Conservation (phyloP, 805 yeast species). For the Debaryomyces maramus region DNA sequence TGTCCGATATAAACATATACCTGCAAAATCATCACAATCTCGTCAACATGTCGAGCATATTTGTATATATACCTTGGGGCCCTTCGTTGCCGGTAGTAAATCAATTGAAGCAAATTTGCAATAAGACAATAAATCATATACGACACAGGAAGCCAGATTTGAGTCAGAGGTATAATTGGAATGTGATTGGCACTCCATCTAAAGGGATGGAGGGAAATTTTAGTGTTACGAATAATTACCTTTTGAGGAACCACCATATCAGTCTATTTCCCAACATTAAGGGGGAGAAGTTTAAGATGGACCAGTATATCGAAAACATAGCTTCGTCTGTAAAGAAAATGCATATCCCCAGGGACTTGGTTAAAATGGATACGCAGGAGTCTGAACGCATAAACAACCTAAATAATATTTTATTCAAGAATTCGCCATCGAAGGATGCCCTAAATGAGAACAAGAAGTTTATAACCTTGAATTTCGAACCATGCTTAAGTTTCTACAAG, state of each 20-base stretch:
- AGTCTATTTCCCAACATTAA: constrained; percentile 12
- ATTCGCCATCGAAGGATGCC: not conserved
- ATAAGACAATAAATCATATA: constrained; percentile 8
- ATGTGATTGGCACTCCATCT: constrained; percentile 7
- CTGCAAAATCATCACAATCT: constrained; percentile 15
- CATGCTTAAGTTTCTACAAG: constrained; percentile 6
- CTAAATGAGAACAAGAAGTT: constrained; percentile 5
- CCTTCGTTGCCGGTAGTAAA: constrained; percentile 12
- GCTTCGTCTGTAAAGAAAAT: constrained; percentile 2
- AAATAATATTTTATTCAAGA: constrained; percentile 6
- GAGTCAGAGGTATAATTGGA: constrained; percentile 11
- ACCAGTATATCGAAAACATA: constrained; percentile 9
- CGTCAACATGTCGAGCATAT: constrained; percentile 9
- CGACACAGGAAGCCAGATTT: constrained; percentile 3
- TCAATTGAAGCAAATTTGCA: constrained; percentile 9
- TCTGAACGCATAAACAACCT: constrained; percentile 7
- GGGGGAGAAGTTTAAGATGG: constrained; percentile 9
- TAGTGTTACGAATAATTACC: constrained; percentile 9
- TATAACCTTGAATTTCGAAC: constrained; percentile 6
- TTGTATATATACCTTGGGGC: constrained; percentile 14
- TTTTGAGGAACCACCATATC: constrained; percentile 11
- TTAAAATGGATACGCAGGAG: constrained; percentile 7
- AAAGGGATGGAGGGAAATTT: constrained; percentile 7
- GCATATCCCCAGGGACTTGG: constrained; percentile 3
- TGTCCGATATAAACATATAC: constrained; percentile 8